Base-by-base conservation (phyloP, 139 green algal genomes). In the Auxenochlorella pyrenoidosa region DNA sequence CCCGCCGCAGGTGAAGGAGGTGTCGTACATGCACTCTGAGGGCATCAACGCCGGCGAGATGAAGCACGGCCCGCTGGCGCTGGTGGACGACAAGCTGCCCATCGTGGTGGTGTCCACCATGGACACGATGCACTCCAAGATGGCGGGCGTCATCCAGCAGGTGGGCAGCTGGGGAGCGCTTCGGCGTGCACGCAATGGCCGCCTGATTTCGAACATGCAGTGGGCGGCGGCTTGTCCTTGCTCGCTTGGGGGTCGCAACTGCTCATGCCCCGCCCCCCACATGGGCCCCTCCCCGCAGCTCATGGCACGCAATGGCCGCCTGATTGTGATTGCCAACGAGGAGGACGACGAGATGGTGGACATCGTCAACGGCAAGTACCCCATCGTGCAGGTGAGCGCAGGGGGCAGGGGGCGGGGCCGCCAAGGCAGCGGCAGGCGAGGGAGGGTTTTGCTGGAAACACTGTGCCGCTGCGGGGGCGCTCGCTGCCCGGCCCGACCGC, bases 31-130 rank as follows among this genome's bases (percentile, higher is more conserved):
- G 90, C 97, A 99, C 94, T 96, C 91, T 75, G 97, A 99, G 89
- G 98, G 97, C 90, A 99, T 99, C 88, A 94, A 99, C 78, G 97
- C 98, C 19, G 98, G 98, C 1, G 98, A 99, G 93, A 98, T 99
- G 95, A 99, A 99, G 95, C 98, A 99, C 91, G 98, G 98, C 3
- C 97, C 98, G 24, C 93, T 99, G 82, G 97, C 97, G 36, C 92
- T 99, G 26, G 95, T 99, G 59, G 97, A 99, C 83, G 94, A 98
- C 86, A 94, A 93, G 59, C 88, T 99, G 86, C 96, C 97, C 43
- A 95, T 98, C 80, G 91, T 99, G 19, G 95, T 99, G 38, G 86
- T 99, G 3, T 93, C 94, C 13, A 98, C 96, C 16, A 89, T 83
- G 43, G 89, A 92, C 47, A 86, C 68, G 44, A 96, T 96, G 93